Evolutionary conservation across 768 basidiomycete species (phyloP).

Genomic region (Mycena pura): DNA sequence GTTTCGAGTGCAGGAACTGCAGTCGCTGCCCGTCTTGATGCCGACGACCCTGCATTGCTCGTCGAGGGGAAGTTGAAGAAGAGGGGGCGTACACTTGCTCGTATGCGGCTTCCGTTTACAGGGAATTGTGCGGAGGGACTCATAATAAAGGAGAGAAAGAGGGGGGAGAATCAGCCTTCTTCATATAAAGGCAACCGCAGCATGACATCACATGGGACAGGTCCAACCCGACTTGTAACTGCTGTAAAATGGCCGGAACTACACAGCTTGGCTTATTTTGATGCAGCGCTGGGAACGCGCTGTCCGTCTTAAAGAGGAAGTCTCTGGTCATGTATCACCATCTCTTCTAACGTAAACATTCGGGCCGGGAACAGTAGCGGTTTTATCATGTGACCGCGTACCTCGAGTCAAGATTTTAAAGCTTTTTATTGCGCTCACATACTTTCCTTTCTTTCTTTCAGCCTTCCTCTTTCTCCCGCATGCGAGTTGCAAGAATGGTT

Average conservation of each 20-base stretch:
- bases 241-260: conserved; percentile 19
- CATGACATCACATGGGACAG: conserved; percentile 1
- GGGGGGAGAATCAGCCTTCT: not conserved
- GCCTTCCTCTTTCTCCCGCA: no score
- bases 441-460: no score
- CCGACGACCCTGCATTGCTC: not conserved
- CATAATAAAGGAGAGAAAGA: conserved; percentile 19
- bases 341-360: no score
- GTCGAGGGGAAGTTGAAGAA: not conserved
- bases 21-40: conserved; percentile 1
- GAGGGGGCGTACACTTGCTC: not conserved
- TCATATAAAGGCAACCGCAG: conserved; percentile 13
- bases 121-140: conserved; percentile 18
- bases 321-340: no score
- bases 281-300: no score
- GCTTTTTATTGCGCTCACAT: no score
- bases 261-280: no score
- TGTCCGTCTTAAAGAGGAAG: no score
- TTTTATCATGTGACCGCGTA: no score
- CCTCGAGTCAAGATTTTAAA: no score
- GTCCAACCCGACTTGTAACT: not conserved
- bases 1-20: conserved; percentile 2
- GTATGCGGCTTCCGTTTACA: conserved; percentile 18
- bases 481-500: no score
- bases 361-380: no score